A percentile compares a stretch with the other conserved stretches of the same genome.
Conservation (phyloP, 73 alveolate species). For the Halteria grandinella region DNA sequence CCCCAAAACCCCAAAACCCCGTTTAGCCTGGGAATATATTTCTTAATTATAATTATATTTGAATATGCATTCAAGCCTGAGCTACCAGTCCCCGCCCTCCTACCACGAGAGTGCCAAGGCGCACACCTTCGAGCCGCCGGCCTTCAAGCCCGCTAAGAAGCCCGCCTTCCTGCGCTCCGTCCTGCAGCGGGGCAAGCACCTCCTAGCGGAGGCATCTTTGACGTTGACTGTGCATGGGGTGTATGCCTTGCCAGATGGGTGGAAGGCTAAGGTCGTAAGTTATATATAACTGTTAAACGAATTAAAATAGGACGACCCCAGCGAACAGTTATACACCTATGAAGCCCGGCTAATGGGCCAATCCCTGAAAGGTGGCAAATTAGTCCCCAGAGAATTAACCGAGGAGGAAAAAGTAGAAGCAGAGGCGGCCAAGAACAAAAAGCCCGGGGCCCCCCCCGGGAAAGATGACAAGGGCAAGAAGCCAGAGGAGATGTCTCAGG, state of each 20-base stretch:
- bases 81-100: too few species aligned
- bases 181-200: too few species aligned
- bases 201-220: too few species aligned
- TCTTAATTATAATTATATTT: too few species aligned
- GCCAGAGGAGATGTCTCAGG: slow-evolving; percentile 64
- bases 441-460: slow-evolving; percentile 45
- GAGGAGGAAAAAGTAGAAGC: slow-evolving; percentile 75
- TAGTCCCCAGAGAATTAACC: slow-evolving; percentile 60
- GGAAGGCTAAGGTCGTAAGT: slow-evolving; percentile 68
- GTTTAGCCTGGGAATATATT: too few species aligned
- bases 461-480: slow-evolving; percentile 61
- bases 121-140: too few species aligned
- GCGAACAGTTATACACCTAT: slow-evolving; percentile 51
- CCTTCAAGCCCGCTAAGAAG: too few species aligned
- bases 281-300: not conserved
- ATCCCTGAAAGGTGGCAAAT: slow-evolving; percentile 56
- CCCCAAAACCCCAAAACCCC: too few species aligned
- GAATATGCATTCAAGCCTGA: too few species aligned
- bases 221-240: too few species aligned
- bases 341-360: slow-evolving; percentile 48
- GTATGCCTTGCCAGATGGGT: slow-evolving; percentile 68
- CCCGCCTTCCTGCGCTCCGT: too few species aligned
- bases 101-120: too few species aligned
- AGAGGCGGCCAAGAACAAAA: slow-evolving; percentile 60
- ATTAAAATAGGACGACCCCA: slow-evolving; percentile 64